These are phyloP conservation scores for Bryoglossum gracile DNA, from an alignment of 495 filamentous ascomycete species.

Conservation along the genomic window DNA sequence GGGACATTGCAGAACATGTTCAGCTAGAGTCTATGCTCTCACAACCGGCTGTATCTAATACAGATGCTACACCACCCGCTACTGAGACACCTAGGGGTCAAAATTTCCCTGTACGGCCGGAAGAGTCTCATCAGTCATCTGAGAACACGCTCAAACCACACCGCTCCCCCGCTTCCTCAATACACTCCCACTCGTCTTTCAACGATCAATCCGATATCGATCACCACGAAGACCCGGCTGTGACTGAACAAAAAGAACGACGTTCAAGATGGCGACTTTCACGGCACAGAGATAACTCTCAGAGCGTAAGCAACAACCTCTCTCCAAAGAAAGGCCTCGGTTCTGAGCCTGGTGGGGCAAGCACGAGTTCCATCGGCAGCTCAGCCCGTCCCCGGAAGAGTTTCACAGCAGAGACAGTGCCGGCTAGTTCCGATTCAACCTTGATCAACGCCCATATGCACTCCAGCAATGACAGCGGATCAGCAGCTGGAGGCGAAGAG, in stretches of 20 bases:
- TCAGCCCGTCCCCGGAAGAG: constrained; percentile 44
- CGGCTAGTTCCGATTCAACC: constrained; percentile 18
- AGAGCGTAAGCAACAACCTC: constrained; percentile 34
- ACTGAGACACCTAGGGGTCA: constrained; percentile 24
- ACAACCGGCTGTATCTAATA: constrained; percentile 9
- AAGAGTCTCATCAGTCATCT: constrained; percentile 24
- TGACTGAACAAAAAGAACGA: constrained; percentile 50
- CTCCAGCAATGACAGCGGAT: constrained; percentile 30
- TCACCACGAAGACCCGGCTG: constrained; percentile 49
- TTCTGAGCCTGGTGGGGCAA: constrained; percentile 58
- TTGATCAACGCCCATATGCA: constrained; percentile 33
- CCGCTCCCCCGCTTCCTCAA: constrained; percentile 55
- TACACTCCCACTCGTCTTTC: constrained; percentile 64
- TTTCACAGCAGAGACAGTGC: constrained; percentile 43
- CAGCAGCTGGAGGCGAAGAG: constrained; percentile 37
- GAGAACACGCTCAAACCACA: constrained; percentile 54
- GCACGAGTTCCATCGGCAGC: constrained; percentile 63
- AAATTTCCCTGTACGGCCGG: constrained; percentile 1
- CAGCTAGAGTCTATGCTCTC: constrained; percentile 23
- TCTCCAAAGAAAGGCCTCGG: constrained; percentile 41
- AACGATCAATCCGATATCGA: constrained; percentile 70
- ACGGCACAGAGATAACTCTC: constrained; percentile 46
- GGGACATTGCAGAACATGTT: constrained; percentile 17
- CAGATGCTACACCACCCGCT: constrained; percentile 21
- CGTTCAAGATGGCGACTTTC: constrained; percentile 73